Base-by-base conservation (phyloP, 208 protist species). In the Endotrypanum monterogeii region DNA sequence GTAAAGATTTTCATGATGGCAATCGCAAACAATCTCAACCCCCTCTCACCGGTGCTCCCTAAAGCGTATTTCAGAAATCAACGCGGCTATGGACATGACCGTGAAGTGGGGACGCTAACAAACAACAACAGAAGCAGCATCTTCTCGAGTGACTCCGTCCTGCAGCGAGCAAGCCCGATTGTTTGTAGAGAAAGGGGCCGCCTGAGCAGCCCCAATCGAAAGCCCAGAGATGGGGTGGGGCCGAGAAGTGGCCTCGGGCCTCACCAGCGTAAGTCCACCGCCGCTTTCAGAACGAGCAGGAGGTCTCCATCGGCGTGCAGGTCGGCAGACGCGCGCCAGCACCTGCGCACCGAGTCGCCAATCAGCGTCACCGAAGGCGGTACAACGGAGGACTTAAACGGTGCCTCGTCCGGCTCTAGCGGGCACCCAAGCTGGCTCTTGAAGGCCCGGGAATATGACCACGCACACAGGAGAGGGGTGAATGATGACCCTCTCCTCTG, bases 31-130 rank as follows among this genome's bases (percentile, higher is more conserved):
- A 63, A 23, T 61, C 30, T 69, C 2, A 32, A 73, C 37, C 74
- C 74, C 30, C 68, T 74, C 14, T 74, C 74, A 20, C 68, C 61
- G n/a, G 57, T 62, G 68, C 74, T 68, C 44, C 63, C 44, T 25
- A 51, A 68, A 25, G 11, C 12, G 63, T 68, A 68, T 44, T 37
- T 46, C 8, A 65, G 63, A 12, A 23, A 28, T 51, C n/a, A 54
- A 14, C 39, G 63, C 41, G 12, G 5, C 5, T 48, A 14, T 48
- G 54, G 12, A 7, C 54, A 11, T 51, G 63, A 37, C 16, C 11
- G 12, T 16, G 16, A 35, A 20, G 63, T 12, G 18, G 37, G 32
- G 23, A 28, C 57, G 23, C 66, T 57, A n/a, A 41, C 28, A 25
- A 6, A 44, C 18, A 50, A 54, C 9, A 1, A 56, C 32, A 55